Evolutionary conservation across 2,329 filamentous ascomycete species (phyloP).

Genomic region (Zasmidium cellare): DNA sequence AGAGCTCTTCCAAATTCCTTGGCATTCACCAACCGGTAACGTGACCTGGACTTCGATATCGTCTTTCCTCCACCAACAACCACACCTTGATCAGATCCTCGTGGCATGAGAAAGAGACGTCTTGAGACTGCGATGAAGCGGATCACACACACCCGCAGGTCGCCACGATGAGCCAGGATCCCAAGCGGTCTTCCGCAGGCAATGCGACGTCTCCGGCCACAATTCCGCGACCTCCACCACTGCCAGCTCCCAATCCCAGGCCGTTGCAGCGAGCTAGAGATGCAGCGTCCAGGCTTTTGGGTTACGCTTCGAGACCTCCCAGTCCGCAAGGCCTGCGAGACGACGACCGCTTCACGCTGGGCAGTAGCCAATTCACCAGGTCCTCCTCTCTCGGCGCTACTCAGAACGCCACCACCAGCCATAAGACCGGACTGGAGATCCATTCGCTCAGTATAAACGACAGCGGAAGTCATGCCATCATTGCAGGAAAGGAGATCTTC

Average conservation of each 20-base stretch:
- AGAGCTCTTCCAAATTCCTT: not conserved
- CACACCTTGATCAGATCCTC: not conserved
- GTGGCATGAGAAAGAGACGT: not conserved
- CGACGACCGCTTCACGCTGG: conserved; percentile 23
- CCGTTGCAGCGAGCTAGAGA: conserved; percentile 34
- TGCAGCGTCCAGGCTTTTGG: conserved; percentile 33
- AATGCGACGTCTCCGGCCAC: not conserved
- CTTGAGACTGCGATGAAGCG: not conserved
- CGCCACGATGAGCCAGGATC: conserved; percentile 3
- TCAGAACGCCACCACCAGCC: conserved; percentile 57
- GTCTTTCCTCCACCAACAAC: not conserved
- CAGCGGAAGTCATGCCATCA: conserved; percentile 61
- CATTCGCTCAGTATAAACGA: conserved; percentile 64
- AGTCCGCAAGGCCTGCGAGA: conserved; percentile 23
- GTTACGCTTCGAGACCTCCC: conserved; percentile 28
- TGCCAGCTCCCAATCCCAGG: conserved; percentile 24
- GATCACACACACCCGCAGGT: not conserved
- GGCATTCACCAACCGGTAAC: not conserved
- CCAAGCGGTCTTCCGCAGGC: not conserved
- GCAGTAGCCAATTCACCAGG: conserved; percentile 22
- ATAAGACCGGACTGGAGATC: conserved; percentile 66
- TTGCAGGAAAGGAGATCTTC: conserved; percentile 66
- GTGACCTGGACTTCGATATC: not conserved
- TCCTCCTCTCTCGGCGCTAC: conserved; percentile 29
- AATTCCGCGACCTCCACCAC: conserved; percentile 20